Evolutionary conservation across 768 basidiomycete genomes (phyloP).

Genomic region (Mrakia blollopis): DNA sequence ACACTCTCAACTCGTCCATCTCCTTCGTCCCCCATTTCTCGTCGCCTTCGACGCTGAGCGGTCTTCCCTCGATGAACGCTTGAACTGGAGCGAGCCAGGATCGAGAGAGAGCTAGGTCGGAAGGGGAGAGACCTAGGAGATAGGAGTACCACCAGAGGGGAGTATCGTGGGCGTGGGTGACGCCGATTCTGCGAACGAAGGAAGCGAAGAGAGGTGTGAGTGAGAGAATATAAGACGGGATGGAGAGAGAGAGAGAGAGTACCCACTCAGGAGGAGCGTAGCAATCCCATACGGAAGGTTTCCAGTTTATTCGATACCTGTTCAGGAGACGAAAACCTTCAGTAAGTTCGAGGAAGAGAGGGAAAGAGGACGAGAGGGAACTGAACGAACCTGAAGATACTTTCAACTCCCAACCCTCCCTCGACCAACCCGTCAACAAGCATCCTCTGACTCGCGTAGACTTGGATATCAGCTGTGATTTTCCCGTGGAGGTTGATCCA

Average conservation of each 20-base stretch:
- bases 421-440: background rate
- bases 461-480: conserved; percentile 14
- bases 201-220: background rate
- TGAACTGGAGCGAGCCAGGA: conserved; percentile 1
- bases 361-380: background rate
- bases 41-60: background rate
- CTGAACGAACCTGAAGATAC: background rate
- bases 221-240: too few species aligned
- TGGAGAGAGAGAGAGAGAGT: background rate
- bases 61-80: background rate
- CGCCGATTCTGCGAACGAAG: background rate
- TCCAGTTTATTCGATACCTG: conserved; percentile 21
- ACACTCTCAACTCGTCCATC: background rate
- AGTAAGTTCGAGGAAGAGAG: background rate
- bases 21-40: background rate
- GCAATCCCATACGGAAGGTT: conserved; percentile 6
- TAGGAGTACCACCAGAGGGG: conserved; percentile 12
- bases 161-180: conserved; percentile 20
- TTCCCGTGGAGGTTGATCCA: background rate
- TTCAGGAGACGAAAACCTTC: background rate
- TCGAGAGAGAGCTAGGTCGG: background rate
- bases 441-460: background rate
- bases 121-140: background rate
- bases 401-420: conserved; percentile 4
- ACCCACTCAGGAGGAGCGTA: conserved; percentile 15